Base-by-base conservation (phyloP, 106 monocot genomes). In the Phalaenopsis aphrodite region DNA sequence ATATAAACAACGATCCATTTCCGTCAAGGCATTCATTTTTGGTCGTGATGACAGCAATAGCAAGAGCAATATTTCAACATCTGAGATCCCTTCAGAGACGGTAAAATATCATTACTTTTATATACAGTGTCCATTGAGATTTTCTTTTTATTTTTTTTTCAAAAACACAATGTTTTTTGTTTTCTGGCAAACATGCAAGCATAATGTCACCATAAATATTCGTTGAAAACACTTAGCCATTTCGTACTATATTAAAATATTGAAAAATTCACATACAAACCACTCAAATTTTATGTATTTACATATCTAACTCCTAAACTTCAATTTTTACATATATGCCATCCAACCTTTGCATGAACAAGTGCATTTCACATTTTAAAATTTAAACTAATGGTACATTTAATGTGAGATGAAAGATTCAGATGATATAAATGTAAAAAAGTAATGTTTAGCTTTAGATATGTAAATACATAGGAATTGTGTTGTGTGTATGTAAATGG, bases 1-100 rank as follows among this genome's bases (percentile, higher is more conserved):
- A 16, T 82, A 78, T 74, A 99, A 88, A 55, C 87, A 91, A 82
- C 84, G 75, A 58, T 80, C 86, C 46, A 80, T 46, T 46, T 78
- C 79, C 5, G 72, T 81, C n/a, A 86, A 84, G 24, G 77, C 99
- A 76, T 99, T 87, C 77, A 83, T 99, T 77, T 99, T 99, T 91
- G 89, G 89, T 39, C 89, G 99, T 61, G 99, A 99, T 82, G 99
- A 93, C 77, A 99, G 95, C 85, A 98, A 87, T 78, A 93, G 94
- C 82, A 89, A 89, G 83, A 85, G 89, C 71, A 76, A 75, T 21
- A 55, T 85, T 12, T 79, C 87, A 77, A 56, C 84, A 78, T 79
- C 89, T 48, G 92, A 94, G 30, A 93, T 46, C 41, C n/a, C 81
- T 82, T 49, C 86, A 79, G 86, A 90, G 76, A 80, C 39, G 89